phyloP scores from a whole-genome alignment of 805 yeast genomes.

The Myxozyma neotropica region DNA sequence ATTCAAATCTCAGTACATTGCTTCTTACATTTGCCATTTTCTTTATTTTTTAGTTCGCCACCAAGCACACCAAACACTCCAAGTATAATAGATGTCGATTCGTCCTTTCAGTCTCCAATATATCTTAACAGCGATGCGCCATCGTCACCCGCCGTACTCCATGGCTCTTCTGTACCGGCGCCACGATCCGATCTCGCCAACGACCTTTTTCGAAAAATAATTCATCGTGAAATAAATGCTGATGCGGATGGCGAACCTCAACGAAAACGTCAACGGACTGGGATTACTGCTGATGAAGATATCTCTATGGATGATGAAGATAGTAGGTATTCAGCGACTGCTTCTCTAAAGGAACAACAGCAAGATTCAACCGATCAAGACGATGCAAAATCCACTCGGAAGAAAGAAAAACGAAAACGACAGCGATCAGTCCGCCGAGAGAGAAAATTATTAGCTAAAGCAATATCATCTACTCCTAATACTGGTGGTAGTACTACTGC shows the following conservation, averaged over 20 bases:
- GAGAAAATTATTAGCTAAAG: background rate
- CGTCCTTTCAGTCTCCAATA: background rate
- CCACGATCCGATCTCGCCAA: background rate
- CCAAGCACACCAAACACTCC: constrained; percentile 6
- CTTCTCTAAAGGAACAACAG: background rate
- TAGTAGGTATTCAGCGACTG: constrained; percentile 19
- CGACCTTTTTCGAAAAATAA: constrained; percentile 4
- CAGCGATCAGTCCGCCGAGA: background rate
- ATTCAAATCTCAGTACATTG: too few species aligned
- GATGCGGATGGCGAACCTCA: constrained; percentile 4
- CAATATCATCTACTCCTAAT: background rate
- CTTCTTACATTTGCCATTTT: too few species aligned
- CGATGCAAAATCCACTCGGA: background rate
- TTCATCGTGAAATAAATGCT: background rate
- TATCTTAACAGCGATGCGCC: background rate
- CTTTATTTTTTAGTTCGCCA: constrained; percentile 3
- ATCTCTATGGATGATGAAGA: constrained; percentile 14
- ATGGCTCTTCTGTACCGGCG: background rate
- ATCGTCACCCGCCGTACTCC: background rate
- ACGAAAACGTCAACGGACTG: constrained; percentile 1
- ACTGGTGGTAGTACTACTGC: background rate
- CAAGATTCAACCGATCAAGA: background rate
- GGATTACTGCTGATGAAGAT: background rate
- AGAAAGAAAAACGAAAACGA: constrained; percentile 4
- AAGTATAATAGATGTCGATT: background rate